phyloP scores from a whole-genome alignment of 1,284 basidiomycete genomes.

The Ustanciosporium gigantosporum region DNA sequence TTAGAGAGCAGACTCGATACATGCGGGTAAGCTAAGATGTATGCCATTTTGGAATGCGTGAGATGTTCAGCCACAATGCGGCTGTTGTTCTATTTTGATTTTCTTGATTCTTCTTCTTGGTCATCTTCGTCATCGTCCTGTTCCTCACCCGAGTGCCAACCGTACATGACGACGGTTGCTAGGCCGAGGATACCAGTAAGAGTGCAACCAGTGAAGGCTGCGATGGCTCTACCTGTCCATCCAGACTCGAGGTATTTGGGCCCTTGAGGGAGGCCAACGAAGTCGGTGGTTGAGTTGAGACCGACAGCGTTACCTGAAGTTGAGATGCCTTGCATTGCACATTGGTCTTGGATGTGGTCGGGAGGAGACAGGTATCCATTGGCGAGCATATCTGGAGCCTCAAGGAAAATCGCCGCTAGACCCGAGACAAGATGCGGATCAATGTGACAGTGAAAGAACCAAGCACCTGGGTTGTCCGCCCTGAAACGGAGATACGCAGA shows the following conservation, averaged over 20 bases:
- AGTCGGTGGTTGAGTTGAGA: conserved; percentile 47
- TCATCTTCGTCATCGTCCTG: conserved; percentile 23
- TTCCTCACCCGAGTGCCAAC: conserved; percentile 29
- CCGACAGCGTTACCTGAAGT: conserved; percentile 59
- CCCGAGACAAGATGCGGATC: conserved; percentile 67
- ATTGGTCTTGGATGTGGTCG: conserved; percentile 71
- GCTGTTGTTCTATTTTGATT: too few species aligned
- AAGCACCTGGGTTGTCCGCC: conserved; percentile 49
- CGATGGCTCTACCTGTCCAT: conserved; percentile 64
- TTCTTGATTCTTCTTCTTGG: too few species aligned
- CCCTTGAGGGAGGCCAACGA: conserved; percentile 24
- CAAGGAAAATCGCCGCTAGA: conserved; percentile 74
- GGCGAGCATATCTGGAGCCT: conserved; percentile 67
- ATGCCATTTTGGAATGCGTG: too few species aligned
- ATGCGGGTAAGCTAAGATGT: too few species aligned
- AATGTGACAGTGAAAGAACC: conserved; percentile 54
- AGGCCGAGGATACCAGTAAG: conserved; percentile 81
- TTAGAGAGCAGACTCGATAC: too few species aligned
- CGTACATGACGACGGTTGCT: conserved; percentile 78
- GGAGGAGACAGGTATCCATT: conserved; percentile 66
- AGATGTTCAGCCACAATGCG: too few species aligned
- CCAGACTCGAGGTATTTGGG: conserved; percentile 36
- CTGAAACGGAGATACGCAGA: conserved; percentile 50
- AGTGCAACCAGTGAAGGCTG: conserved; percentile 82
- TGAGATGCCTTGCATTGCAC: conserved; percentile 68